phyloP scores from a whole-genome alignment of 768 basidiomycete species.

The Chalciporus sphaerocephalus region DNA sequence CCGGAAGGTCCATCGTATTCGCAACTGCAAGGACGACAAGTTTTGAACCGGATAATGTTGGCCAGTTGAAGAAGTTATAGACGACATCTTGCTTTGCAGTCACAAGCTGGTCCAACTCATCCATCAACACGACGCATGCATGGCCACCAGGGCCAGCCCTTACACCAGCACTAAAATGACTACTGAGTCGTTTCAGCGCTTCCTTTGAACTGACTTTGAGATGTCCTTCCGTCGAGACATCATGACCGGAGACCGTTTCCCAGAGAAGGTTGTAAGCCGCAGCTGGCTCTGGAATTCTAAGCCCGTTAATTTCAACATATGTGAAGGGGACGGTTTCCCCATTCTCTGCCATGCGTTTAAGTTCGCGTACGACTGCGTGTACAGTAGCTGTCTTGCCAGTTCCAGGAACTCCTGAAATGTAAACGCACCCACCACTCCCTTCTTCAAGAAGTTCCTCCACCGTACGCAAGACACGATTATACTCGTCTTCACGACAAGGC shows the following conservation, averaged over 20 bases:
- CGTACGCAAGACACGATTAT: conserved; percentile 63
- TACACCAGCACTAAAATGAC: conserved; percentile 67
- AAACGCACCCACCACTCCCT: conserved; percentile 92
- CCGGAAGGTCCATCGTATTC: conserved; percentile 97
- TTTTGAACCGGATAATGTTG: conserved; percentile 81
- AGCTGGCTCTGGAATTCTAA: conserved; percentile 88
- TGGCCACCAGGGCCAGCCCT: conserved; percentile 73
- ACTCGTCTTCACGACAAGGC: conserved; percentile 88
- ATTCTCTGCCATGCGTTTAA: conserved; percentile 82
- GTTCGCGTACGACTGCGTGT: conserved; percentile 84
- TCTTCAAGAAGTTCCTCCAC: conserved; percentile 87
- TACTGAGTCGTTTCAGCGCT: conserved; percentile 72
- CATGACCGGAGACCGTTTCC: conserved; percentile 86
- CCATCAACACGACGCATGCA: conserved; percentile 95
- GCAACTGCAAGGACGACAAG: conserved; percentile 95
- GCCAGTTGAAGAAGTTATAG: conserved; percentile 99
- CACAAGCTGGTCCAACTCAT: conserved; percentile 95
- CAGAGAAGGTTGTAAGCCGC: conserved; percentile 90
- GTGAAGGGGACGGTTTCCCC: conserved; percentile 90
- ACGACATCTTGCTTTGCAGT: conserved; percentile 97
- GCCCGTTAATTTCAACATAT: conserved; percentile 96
- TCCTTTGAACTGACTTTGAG: conserved; percentile 72
- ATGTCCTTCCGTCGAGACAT: conserved; percentile 56
- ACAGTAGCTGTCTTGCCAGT: conserved; percentile 99
- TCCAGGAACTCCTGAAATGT: conserved; percentile 98